Evolutionary conservation across 805 yeast species (phyloP).

Genomic region (Barnettozyma pratensis): DNA sequence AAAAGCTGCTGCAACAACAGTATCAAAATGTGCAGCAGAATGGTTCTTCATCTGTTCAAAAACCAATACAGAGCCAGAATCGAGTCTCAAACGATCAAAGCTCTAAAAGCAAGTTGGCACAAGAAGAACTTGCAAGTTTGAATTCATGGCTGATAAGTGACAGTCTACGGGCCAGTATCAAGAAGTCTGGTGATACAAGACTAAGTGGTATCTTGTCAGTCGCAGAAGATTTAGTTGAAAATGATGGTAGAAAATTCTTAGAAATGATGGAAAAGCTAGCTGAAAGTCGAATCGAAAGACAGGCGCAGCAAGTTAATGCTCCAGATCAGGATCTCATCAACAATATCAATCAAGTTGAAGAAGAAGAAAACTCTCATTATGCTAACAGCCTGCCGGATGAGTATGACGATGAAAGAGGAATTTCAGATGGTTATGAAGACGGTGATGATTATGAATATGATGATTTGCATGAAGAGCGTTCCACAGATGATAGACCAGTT

Average conservation of each 20-base stretch:
- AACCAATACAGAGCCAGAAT: background rate
- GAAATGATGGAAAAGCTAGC: slow-evolving; percentile 78
- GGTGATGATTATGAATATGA: slow-evolving; percentile 11
- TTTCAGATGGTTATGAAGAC: slow-evolving; percentile 16
- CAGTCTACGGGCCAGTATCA: slow-evolving; percentile 2
- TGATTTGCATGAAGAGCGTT: background rate
- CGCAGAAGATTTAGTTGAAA: slow-evolving; percentile 74
- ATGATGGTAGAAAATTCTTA: slow-evolving; percentile 73
- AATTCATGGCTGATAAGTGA: slow-evolving; percentile 9
- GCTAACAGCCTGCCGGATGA: slow-evolving; percentile 21
- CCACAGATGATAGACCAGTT: background rate
- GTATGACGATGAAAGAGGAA: slow-evolving; percentile 9
- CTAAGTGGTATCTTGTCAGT: slow-evolving; percentile 47
- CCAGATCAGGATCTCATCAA: slow-evolving; percentile 15
- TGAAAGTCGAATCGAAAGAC: slow-evolving; percentile 37
- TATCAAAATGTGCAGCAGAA: background rate
- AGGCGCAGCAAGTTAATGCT: slow-evolving; percentile 13
- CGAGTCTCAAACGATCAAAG: background rate
- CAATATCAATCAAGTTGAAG: slow-evolving; percentile 24
- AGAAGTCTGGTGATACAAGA: slow-evolving; percentile 10
- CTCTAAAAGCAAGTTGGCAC: background rate
- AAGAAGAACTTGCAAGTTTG: slow-evolving; percentile 6
- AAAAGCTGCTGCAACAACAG: background rate
- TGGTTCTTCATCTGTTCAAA: too few species aligned
- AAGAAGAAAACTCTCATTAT: slow-evolving; percentile 24